A percentile compares a stretch with the other conserved stretches of the same genome.
phyloP scores from a whole-genome alignment of 352 stramenopile species.

The Pythium brachiatum region DNA sequence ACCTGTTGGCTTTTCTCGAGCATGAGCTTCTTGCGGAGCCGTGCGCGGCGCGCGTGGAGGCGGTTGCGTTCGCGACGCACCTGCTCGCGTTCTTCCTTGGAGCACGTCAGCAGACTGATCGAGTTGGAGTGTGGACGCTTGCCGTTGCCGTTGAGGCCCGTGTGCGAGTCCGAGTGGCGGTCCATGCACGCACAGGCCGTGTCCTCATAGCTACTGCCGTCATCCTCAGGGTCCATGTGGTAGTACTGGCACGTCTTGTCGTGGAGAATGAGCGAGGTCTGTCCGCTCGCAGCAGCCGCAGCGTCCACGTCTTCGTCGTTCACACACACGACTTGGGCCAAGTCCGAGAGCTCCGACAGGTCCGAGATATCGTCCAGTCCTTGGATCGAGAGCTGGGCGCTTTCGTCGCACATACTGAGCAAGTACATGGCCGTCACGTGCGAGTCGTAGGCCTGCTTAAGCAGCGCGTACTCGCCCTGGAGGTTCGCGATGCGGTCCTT shows the following conservation, averaged over 20 bases:
- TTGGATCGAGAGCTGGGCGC: constrained; percentile 41
- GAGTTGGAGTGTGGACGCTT: constrained; percentile 36
- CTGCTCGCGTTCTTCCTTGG: constrained; percentile 70
- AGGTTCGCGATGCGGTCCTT: constrained; percentile 67
- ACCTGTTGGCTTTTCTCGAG: constrained; percentile 77
- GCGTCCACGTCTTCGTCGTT: constrained; percentile 37
- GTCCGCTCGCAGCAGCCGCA: constrained; percentile 24
- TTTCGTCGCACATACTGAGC: constrained; percentile 39
- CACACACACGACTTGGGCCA: constrained; percentile 27
- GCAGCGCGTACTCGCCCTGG: constrained; percentile 53
- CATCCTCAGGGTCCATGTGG: constrained; percentile 29
- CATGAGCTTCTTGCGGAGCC: constrained; percentile 78
- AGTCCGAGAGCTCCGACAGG: constrained; percentile 27
- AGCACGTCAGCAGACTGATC: constrained; percentile 36
- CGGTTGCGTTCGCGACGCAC: constrained; percentile 73
- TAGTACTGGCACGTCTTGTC: constrained; percentile 45
- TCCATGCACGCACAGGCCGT: constrained; percentile 26
- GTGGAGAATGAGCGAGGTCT: constrained; percentile 33
- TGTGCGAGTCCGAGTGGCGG: constrained; percentile 20
- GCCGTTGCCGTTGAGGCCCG: constrained; percentile 34
- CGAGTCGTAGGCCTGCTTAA: constrained; percentile 78
- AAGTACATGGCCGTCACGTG: constrained; percentile 69
- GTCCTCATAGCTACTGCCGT: constrained; percentile 23
- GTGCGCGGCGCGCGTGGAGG: constrained; percentile 65
- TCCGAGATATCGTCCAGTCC: constrained; percentile 54